Conservation (phyloP, 2,329 filamentous ascomycete species). For the Calycina herbarum region DNA sequence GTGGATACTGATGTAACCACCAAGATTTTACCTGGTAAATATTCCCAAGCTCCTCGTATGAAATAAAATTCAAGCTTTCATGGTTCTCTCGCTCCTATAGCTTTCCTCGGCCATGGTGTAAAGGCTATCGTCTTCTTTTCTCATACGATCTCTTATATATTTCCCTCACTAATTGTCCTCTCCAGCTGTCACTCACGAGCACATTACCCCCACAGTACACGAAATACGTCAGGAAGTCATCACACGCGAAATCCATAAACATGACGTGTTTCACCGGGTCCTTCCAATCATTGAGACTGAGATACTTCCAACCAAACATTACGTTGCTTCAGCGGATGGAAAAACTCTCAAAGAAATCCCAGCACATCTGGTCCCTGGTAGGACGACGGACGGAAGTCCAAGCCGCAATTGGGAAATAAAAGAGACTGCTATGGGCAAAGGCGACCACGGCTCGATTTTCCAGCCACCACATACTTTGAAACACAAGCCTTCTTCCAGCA, state of each 20-base stretch:
- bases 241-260: slow-evolving; percentile 53
- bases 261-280: slow-evolving; percentile 52
- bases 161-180: slow-evolving; percentile 23
- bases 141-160: not conserved
- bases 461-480: slow-evolving; percentile 5
- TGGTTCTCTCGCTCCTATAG: not conserved
- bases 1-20: slow-evolving; percentile 34
- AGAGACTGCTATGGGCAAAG: slow-evolving; percentile 13
- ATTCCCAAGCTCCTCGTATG: slow-evolving; percentile 22
- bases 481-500: not conserved
- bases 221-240: slow-evolving; percentile 49
- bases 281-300: slow-evolving; percentile 55
- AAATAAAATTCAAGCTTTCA: slow-evolving; percentile 16
- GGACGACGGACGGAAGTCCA: slow-evolving; percentile 14
- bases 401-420: slow-evolving; percentile 22
- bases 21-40: slow-evolving; percentile 34
- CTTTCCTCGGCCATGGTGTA: not conserved
- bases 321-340: slow-evolving; percentile 38
- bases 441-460: slow-evolving; percentile 1
- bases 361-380: slow-evolving; percentile 42
- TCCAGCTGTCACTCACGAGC: slow-evolving; percentile 51
- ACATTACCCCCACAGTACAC: slow-evolving; percentile 44
- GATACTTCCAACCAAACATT: slow-evolving; percentile 53
- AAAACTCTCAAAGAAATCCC: slow-evolving; percentile 47
- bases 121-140: not conserved